Percentiles rank a stretch among this genome's conserved stretches.
Evolutionary conservation across 192 early-diverging fungal species (phyloP).

Genomic region (Mortierella alpina): DNA sequence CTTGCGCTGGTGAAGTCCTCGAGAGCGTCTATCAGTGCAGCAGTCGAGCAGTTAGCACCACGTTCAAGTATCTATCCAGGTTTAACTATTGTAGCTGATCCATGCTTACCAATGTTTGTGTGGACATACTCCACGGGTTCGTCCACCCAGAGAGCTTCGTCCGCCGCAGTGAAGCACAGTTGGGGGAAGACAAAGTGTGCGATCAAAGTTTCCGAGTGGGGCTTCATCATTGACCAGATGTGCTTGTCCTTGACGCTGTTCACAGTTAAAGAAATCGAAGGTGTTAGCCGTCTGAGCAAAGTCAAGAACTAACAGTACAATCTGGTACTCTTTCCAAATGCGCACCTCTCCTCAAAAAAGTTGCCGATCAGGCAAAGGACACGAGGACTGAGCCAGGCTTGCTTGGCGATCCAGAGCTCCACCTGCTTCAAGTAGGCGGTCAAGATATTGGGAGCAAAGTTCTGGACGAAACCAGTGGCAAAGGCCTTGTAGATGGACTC

Average conservation of each 20-base stretch:
- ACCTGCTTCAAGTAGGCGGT: conserved; percentile 87
- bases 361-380: conserved; percentile 75
- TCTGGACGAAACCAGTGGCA: conserved; percentile 84
- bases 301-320: not conserved
- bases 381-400: conserved; percentile 79
- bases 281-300: not conserved
- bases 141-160: conserved; percentile 92
- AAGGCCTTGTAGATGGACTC: conserved; percentile 69
- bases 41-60: not conserved
- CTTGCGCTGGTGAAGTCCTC: conserved; percentile 88
- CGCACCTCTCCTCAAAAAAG: conserved; percentile 80
- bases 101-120: conserved; percentile 69
- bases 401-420: conserved; percentile 76
- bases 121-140: conserved; percentile 94
- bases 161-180: conserved; percentile 87
- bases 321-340: not conserved
- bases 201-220: conserved; percentile 83
- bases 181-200: conserved; percentile 94
- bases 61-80: not conserved
- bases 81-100: not conserved
- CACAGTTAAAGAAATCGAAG: not conserved
- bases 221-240: conserved; percentile 92
- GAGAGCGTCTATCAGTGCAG: conserved; percentile 68
- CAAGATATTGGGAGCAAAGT: conserved; percentile 93
- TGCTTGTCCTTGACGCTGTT: conserved; percentile 84